Conservation (phyloP, 164 flowering plant species). For the Dillenia turbinata region DNA sequence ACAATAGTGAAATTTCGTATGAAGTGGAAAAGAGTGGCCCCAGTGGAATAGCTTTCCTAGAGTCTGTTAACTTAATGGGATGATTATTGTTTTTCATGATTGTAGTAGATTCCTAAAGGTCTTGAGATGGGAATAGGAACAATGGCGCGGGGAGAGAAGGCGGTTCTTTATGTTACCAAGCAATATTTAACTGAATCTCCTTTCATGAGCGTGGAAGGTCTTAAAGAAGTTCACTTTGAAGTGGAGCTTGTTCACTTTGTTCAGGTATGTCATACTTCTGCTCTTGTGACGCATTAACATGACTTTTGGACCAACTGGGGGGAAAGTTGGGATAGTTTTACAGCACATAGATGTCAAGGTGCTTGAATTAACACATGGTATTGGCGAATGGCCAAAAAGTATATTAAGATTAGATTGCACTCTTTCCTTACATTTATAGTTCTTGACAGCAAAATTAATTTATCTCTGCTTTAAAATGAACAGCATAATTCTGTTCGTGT, state of each 20-base stretch:
- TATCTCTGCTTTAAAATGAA: background rate
- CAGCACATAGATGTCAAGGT: too few relatives aligned
- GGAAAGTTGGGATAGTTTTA: too few relatives aligned
- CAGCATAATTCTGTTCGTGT: background rate
- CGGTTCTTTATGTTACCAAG: constrained; percentile 64
- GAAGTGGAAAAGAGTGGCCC: background rate
- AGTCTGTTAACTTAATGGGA: background rate
- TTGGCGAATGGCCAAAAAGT: background rate
- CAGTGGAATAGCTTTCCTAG: background rate
- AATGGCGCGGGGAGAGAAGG: constrained; percentile 84
- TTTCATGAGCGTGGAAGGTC: constrained; percentile 45
- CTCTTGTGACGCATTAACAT: too few relatives aligned
- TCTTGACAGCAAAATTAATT: background rate
- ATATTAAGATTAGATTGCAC: background rate
- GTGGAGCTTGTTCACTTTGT: constrained; percentile 88
- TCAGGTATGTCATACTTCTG: constrained; percentile 47
- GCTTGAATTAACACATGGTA: too few relatives aligned
- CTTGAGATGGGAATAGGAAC: constrained; percentile 97
- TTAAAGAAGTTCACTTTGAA: constrained; percentile 85
- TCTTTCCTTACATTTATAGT: background rate
- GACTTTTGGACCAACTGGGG: too few relatives aligned
- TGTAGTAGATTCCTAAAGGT: constrained; percentile 85
- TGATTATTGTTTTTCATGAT: constrained; percentile 12
- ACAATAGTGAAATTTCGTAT: background rate
- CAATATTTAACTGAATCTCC: constrained; percentile 66